Percentiles rank a stretch among this genome's conserved stretches.
Conservation (phyloP, 148 eudicot species). For the Pouteria glomerata region DNA sequence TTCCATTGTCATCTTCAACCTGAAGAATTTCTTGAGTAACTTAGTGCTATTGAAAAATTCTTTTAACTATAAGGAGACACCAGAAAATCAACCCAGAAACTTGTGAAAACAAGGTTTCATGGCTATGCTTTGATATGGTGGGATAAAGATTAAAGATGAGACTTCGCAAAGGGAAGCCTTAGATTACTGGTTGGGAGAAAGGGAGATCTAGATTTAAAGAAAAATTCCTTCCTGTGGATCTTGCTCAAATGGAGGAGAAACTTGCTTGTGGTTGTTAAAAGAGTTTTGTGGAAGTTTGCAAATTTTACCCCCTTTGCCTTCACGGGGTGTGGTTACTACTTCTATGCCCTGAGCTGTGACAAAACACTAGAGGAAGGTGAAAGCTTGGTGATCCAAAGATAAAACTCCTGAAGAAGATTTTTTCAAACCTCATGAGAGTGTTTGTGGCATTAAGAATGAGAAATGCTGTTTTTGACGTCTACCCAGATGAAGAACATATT, state of each 20-base stretch:
- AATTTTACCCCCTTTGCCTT: neutral
- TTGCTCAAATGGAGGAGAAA: neutral
- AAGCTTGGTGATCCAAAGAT: neutral
- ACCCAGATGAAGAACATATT: no score
- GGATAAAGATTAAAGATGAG: neutral
- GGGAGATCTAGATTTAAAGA: neutral
- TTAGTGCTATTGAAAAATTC: neutral
- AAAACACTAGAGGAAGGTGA: neutral
- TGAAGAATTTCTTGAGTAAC: no score
- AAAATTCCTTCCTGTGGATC: neutral
- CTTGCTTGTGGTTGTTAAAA: neutral
- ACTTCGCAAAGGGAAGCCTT: neutral
- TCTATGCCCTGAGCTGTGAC: no score
- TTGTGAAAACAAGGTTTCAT: neutral
- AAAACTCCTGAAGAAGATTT: no score
- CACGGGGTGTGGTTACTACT: neutral
- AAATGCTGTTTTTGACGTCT: no score
- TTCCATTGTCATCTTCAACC: neutral
- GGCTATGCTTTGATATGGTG: slow-evolving; percentile 2
- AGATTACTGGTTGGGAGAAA: neutral
- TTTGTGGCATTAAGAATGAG: no score
- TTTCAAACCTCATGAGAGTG: no score
- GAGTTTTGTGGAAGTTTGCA: neutral
- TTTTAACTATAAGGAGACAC: neutral
- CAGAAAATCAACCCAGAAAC: neutral